Percentiles rank a stretch among this genome's conserved stretches.
Evolutionary conservation across 352 stramenopile species (phyloP).

Genomic region (Phytophthora megakarya): DNA sequence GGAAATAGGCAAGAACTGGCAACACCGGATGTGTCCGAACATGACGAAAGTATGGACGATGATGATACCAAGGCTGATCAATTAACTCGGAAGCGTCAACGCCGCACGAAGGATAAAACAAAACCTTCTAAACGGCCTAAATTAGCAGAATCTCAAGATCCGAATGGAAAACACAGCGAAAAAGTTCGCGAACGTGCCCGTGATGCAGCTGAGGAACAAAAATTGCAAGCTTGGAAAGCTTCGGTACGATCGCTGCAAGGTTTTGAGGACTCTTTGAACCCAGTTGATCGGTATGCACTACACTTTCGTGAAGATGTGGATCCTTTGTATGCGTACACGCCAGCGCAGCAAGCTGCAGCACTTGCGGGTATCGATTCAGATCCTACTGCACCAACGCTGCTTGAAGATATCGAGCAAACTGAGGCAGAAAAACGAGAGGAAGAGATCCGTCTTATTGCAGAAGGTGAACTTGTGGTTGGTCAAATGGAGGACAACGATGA

Average conservation of each 20-base stretch:
- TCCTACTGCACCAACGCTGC: constrained; percentile 19
- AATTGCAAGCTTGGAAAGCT: constrained; percentile 89
- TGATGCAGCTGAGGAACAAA: constrained; percentile 93
- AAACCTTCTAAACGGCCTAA: constrained; percentile 44
- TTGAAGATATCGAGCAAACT: constrained; percentile 66
- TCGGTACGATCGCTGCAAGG: constrained; percentile 75
- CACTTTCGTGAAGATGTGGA: constrained; percentile 93
- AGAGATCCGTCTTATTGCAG: constrained; percentile 59
- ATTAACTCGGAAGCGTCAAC: constrained; percentile 30
- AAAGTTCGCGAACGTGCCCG: constrained; percentile 83
- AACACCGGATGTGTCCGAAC: constrained; percentile 24
- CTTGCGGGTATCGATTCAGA: constrained; percentile 32
- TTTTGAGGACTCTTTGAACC: constrained; percentile 93
- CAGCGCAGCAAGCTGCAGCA: constrained; percentile 37
- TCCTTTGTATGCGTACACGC: constrained; percentile 70
- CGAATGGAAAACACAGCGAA: constrained; percentile 35
- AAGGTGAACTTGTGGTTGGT: constrained; percentile 73
- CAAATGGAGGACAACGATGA: constrained; percentile 37
- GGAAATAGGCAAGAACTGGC: not conserved
- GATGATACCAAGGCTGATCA: constrained; percentile 39
- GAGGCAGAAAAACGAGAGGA: constrained; percentile 69
- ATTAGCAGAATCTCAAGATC: constrained; percentile 15
- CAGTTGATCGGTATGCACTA: constrained; percentile 94
- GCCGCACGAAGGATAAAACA: constrained; percentile 21
- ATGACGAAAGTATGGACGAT: constrained; percentile 50